Evolutionary conservation across 2,329 filamentous ascomycete species (phyloP).

Genomic region (Iodosphaeria phyllophila): DNA sequence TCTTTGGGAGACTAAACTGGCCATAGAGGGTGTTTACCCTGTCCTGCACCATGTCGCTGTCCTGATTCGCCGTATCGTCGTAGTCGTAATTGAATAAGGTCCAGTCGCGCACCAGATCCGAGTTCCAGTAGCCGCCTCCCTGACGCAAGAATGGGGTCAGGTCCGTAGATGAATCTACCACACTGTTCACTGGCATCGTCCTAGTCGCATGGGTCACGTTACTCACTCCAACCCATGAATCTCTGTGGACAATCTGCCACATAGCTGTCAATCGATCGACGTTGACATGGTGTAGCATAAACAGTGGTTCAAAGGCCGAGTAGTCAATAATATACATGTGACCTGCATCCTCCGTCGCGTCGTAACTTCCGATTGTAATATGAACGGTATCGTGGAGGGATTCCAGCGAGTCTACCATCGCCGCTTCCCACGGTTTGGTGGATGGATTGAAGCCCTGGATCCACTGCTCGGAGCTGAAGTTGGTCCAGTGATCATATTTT

Average conservation of each 20-base stretch:
- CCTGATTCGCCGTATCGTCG: slow-evolving; percentile 36
- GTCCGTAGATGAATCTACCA: slow-evolving; percentile 34
- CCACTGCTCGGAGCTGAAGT: slow-evolving; percentile 53
- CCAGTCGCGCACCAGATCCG: slow-evolving; percentile 38
- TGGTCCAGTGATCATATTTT: slow-evolving; percentile 46
- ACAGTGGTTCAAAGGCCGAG: slow-evolving; percentile 63
- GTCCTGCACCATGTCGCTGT: slow-evolving; percentile 23
- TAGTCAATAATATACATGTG: slow-evolving; percentile 55
- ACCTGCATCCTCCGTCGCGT: no score
- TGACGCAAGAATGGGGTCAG: slow-evolving; percentile 50
- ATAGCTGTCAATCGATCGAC: slow-evolving; percentile 59
- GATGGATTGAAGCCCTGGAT: slow-evolving; percentile 24
- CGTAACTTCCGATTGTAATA: slow-evolving; percentile 28
- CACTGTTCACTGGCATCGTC: slow-evolving; percentile 32
- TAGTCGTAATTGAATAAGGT: slow-evolving; percentile 58
- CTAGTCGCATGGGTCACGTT: slow-evolving; percentile 38
- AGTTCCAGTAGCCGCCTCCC: slow-evolving; percentile 48
- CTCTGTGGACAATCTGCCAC: slow-evolving; percentile 58
- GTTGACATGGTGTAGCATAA: slow-evolving; percentile 61
- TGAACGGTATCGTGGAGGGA: slow-evolving; percentile 46
- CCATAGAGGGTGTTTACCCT: slow-evolving; percentile 35
- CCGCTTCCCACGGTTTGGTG: slow-evolving; percentile 20
- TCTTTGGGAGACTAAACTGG: slow-evolving; percentile 16
- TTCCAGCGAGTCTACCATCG: slow-evolving; percentile 54
- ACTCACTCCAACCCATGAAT: slow-evolving; percentile 43